phyloP scores from a whole-genome alignment of 2,329 filamentous ascomycete genomes.

The Exophiala calicioides region DNA sequence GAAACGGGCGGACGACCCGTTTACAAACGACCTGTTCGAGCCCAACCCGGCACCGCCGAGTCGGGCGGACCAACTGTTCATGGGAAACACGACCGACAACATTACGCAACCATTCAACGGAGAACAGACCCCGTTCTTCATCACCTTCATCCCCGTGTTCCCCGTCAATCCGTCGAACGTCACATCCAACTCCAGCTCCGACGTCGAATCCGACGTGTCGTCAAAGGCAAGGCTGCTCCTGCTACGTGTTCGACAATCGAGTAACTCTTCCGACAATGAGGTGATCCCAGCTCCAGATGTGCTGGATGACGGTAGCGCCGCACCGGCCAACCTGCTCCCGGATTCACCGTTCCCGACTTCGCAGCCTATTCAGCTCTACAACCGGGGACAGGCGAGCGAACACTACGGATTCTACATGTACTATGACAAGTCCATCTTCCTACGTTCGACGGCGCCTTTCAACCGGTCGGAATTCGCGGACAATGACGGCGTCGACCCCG shows the following conservation, averaged over 20 bases:
- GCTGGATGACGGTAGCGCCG: conserved; percentile 64
- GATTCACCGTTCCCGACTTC: conserved; percentile 50
- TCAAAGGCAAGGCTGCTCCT: too few relatives aligned
- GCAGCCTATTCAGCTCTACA: conserved; percentile 82
- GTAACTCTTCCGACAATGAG: conserved; percentile 24
- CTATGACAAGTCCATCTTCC: conserved; percentile 83
- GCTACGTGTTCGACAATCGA: conserved; percentile 34
- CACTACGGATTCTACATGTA: conserved; percentile 95
- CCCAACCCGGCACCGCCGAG: conserved; percentile 51
- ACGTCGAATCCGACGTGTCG: conserved; percentile 27
- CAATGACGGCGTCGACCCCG: conserved; percentile 38
- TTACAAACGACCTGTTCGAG: conserved; percentile 41
- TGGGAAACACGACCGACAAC: conserved; percentile 82
- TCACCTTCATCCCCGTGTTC: conserved; percentile 63
- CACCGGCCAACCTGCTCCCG: conserved; percentile 71
- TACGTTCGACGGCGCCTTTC: conserved; percentile 41
- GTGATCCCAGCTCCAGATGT: conserved; percentile 27
- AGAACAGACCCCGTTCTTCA: conserved; percentile 85
- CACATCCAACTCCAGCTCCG: conserved; percentile 15
- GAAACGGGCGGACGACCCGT: conserved; percentile 37
- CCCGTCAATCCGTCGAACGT: conserved; percentile 41
- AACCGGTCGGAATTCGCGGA: conserved; percentile 19
- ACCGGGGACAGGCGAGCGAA: conserved; percentile 76
- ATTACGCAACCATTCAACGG: conserved; percentile 71
- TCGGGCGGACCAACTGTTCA: conserved; percentile 71